Evolutionary conservation across 441 rosid genomes (phyloP), one percentile per base, ranked within the genome.

Genomic region (Bruguiera hainesii): DNA sequence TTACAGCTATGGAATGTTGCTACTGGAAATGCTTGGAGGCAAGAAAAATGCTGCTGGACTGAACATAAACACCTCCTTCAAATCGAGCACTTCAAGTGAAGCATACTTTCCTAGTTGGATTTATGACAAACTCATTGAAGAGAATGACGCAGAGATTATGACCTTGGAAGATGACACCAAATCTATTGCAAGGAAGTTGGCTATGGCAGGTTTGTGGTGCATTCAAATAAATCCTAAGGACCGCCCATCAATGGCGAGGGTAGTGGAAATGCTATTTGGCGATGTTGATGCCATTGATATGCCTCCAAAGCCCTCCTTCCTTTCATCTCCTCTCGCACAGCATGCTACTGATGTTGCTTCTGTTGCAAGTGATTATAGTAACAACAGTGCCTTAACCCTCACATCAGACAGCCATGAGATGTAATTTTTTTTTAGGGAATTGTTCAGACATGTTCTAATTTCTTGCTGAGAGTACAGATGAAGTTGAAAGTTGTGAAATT

Each of bases 1-100:
- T 28, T 81, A 81, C 52, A 79, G 83, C 75, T 84, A 65, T 8
- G 83, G 87, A 10, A 84, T 81, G 84, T 28, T 81, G 7, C 18
- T 81, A 11, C 20, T 84, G 3, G 81, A 79, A 66, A 81, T 81
- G 79, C 73, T 65, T 33, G 78, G 67, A 8, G 66, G 29, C 62
- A 69, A 60, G 48, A 77, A 66, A 53, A 53, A 3, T 23, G 20
- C 37, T 21, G 21, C 37, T 6, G 66, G 48, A 49, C 28, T 49
- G n/a, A 56, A n/a, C 26, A 33, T 16, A 0, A 49, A 9, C 31
- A 11, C 28, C 39, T 55, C 76, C 4, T n/a, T 53, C 11, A 21
- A 26, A 53, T 42, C 18, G 9, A 53, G 10, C 48, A 4, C 31
- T 39, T 65, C 80, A 0, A 63, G 60, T 26, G 60, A 76, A 56